Base-by-base conservation (phyloP, 148 eudicot species). In the Chenopodium formosanum region DNA sequence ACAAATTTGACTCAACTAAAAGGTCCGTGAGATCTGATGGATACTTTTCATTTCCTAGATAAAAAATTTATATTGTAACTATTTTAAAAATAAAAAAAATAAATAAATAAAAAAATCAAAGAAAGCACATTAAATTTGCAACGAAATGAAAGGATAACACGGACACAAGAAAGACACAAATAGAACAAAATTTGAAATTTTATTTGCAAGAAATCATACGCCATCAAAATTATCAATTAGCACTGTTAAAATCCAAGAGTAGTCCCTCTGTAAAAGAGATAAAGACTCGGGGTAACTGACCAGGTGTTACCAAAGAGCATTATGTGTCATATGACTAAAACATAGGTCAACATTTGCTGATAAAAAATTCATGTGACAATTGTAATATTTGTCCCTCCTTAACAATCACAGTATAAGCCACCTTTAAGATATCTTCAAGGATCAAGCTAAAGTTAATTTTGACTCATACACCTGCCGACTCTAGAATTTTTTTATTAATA, bases 1-100 rank as follows among this genome's bases (percentile, higher is more conserved):
- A 94, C 71, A 88, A 83, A 76, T 85, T 90, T 68, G 92, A 85
- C 82, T 97, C 92, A 72, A 97, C 89, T 89, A 97, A 84, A 71
- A 90, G 87, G 83, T 92, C 91, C 82, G 94, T 92, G 68, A 97
- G 77, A 58, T 88, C 94, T 56, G 93, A 82, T 32, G 93, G 85
- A n/a, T 88, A 84, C 62, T 81, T 84, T 81, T 83, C 88, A 81
- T 53, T 80, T 74, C 93, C 99, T 97, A 90, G 82, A 86, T 81
- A 60, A 63, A 76, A 75, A 73, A 71, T 56, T 56, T 6, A 40
- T 40, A 40, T 40, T 40, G 44, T 50, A 50, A 52, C 19, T 17
- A 62, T 37, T 32, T 0, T 7, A 34, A 5, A 79, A 64, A 29
- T 52, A 67, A 73, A 7, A 7, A 31, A 10, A 37, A 47, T 7